A percentile compares a stretch with the other conserved stretches of the same genome.
phyloP scores from a whole-genome alignment of 2,329 filamentous ascomycete genomes.

The Cordyceps farinosa region DNA sequence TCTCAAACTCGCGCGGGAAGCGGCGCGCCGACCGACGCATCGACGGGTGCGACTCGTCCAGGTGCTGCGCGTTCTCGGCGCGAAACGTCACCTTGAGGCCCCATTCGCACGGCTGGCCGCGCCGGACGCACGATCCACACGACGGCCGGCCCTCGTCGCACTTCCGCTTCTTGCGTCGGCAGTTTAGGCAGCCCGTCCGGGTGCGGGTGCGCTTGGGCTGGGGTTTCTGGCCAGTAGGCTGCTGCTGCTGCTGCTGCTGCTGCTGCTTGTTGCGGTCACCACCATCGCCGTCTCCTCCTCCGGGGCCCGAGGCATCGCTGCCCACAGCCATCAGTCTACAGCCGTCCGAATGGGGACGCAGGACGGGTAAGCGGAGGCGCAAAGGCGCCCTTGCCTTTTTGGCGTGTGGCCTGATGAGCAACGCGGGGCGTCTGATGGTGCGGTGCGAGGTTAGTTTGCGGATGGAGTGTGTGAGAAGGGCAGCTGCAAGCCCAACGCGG shows the following conservation, averaged over 20 bases:
- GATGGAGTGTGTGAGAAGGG: constrained; percentile 1
- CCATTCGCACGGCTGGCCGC: constrained; percentile 34
- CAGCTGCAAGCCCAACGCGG: constrained; percentile 13
- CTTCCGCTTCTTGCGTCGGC: constrained; percentile 37
- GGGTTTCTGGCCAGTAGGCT: not conserved
- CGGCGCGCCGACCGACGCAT: constrained; percentile 31
- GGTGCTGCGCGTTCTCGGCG: constrained; percentile 34
- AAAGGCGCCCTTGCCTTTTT: not conserved
- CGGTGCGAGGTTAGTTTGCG: not conserved
- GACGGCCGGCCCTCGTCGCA: constrained; percentile 35
- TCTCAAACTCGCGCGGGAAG: constrained; percentile 31
- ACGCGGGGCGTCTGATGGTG: not conserved
- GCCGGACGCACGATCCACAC: constrained; percentile 33
- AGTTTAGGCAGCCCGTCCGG: constrained; percentile 36
- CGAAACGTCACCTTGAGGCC: constrained; percentile 37
- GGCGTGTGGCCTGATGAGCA: not conserved
- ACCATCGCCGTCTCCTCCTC: not conserved
- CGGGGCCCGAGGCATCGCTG: not conserved
- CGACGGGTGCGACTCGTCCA: constrained; percentile 32
- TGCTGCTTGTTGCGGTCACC: too few relatives aligned
- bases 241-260: not conserved
- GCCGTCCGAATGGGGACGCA: not conserved
- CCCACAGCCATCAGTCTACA: not conserved
- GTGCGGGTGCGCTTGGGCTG: constrained; percentile 31
- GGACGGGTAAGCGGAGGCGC: constrained; percentile 2